Evolutionary conservation across 2,329 filamentous ascomycete genomes (phyloP).

Genomic region (Talaromyces sp.): DNA sequence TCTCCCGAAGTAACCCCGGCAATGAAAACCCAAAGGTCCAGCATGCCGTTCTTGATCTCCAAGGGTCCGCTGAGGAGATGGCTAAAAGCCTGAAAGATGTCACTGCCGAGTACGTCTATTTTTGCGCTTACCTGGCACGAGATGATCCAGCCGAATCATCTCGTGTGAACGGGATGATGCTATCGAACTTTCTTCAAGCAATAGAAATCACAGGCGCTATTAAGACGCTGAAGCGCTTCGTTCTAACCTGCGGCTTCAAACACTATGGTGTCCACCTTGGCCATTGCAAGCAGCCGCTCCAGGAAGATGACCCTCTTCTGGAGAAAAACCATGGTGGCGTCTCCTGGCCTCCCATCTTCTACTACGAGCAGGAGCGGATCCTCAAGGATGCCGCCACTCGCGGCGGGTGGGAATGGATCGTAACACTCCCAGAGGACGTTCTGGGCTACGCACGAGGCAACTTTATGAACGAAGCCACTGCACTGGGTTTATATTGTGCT

Average conservation of each 20-base stretch:
- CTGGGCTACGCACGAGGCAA: constrained; percentile 37
- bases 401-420: constrained; percentile 36
- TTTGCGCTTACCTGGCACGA: constrained; percentile 40
- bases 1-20: constrained; percentile 39
- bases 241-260: constrained; percentile 48
- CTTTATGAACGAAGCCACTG: constrained; percentile 40
- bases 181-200: constrained; percentile 46
- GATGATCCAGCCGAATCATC: constrained; percentile 32
- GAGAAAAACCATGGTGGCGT: constrained; percentile 27
- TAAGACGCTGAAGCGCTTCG: constrained; percentile 43
- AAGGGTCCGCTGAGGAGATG: constrained; percentile 30
- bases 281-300: constrained; percentile 44
- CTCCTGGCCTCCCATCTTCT: constrained; percentile 44
- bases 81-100: constrained; percentile 32
- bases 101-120: constrained; percentile 39
- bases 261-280: constrained; percentile 54
- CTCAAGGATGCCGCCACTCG: constrained; percentile 29
- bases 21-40: constrained; percentile 31
- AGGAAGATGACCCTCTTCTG: constrained; percentile 45
- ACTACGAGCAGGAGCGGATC: constrained; percentile 48
- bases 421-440: constrained; percentile 44
- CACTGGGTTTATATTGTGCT: constrained; percentile 37
- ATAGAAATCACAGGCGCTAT: constrained; percentile 40
- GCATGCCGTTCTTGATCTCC: constrained; percentile 37
- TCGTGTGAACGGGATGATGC: constrained; percentile 39